Evolutionary conservation across 2,329 filamentous ascomycete genomes (phyloP).

Genomic region (Aspergillus terreus): DNA sequence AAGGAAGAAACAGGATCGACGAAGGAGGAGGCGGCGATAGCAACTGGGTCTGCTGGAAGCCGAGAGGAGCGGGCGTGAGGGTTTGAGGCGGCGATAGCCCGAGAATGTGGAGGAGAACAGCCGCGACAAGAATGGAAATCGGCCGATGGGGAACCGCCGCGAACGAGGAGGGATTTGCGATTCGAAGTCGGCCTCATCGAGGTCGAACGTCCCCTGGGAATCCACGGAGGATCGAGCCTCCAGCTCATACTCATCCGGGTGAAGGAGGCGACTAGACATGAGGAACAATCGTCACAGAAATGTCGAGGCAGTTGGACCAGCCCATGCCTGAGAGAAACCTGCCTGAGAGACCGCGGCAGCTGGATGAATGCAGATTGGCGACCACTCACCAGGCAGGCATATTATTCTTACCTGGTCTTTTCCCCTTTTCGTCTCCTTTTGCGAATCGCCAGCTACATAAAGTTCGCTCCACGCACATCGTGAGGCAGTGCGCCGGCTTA

Average conservation of each 20-base stretch:
- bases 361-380: background rate
- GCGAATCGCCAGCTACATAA: background rate
- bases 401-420: background rate
- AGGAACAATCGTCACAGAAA: constrained; percentile 13
- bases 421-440: background rate
- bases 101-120: constrained; percentile 25
- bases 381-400: background rate
- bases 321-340: constrained; percentile 14
- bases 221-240: constrained; percentile 37
- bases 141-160: constrained; percentile 18
- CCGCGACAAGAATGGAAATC: constrained; percentile 23
- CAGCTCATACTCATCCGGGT: constrained; percentile 42
- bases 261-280: constrained; percentile 37
- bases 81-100: constrained; percentile 29
- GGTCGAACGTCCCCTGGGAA: constrained; percentile 38
- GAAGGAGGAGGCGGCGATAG: constrained; percentile 26
- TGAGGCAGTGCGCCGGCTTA: constrained; percentile 1
- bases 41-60: constrained; percentile 21
- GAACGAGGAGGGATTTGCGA: constrained; percentile 29
- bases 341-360: constrained; percentile 1
- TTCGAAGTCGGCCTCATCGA: constrained; percentile 42
- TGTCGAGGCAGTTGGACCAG: constrained; percentile 6
- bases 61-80: constrained; percentile 22
- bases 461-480: background rate
- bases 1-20: constrained; percentile 29